These are phyloP conservation scores for Citrus unshiu DNA, from an alignment of 345 rosid genomes.

Conservation along the genomic window DNA sequence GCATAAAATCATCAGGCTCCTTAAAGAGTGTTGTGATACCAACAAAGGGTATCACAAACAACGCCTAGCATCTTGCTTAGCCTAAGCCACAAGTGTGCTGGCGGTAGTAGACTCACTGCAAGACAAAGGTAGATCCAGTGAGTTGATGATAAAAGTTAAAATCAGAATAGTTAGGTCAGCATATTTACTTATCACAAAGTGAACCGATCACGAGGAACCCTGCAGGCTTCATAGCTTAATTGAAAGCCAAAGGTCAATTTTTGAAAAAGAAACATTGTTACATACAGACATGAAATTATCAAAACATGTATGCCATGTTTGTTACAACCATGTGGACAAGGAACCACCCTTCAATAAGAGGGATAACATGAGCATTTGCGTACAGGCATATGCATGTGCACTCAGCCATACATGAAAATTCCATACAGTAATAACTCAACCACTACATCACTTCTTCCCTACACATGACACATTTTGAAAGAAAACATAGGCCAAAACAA, in stretches of 20 bases:
- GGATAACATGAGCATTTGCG: neutral
- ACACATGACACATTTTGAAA: neutral
- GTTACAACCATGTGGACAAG: neutral
- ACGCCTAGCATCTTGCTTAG: slow-evolving; percentile 3
- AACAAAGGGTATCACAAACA: neutral
- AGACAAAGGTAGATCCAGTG: neutral
- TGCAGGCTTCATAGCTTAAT: neutral
- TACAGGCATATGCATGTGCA: neutral
- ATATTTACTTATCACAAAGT: neutral
- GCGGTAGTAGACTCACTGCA: slow-evolving; percentile 72
- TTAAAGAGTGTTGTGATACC: neutral
- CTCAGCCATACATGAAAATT: neutral
- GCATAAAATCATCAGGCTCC: neutral
- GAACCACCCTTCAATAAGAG: neutral
- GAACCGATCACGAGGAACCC: neutral
- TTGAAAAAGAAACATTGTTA: neutral
- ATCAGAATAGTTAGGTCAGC: too few relatives aligned
- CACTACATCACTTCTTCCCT: neutral
- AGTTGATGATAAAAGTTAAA: neutral
- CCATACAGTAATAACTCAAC: neutral
- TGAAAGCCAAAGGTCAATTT: neutral
- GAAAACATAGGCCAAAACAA: neutral
- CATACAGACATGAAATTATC: neutral
- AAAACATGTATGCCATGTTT: neutral
- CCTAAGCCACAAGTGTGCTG: slow-evolving; percentile 63